These are phyloP conservation scores for Esteya vermicola DNA, from an alignment of 2,329 filamentous ascomycete genomes.

Conservation along the genomic window DNA sequence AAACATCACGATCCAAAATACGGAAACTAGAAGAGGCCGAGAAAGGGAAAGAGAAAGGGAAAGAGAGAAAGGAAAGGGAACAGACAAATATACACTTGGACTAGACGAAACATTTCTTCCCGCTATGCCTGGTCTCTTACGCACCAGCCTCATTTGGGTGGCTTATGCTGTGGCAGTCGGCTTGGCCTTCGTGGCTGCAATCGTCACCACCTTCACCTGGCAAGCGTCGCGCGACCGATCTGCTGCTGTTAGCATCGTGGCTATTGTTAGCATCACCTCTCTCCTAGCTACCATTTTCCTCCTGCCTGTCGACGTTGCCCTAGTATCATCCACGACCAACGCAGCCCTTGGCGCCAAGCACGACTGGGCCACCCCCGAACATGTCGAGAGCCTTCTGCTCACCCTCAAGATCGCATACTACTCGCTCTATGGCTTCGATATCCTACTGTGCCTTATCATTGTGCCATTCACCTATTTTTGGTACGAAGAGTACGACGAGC, in stretches of 20 bases:
- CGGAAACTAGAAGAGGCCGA: too few species aligned
- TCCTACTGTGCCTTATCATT: constrained; percentile 73
- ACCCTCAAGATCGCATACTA: constrained; percentile 88
- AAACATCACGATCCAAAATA: too few species aligned
- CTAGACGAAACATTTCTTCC: neutral
- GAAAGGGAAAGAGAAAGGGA: too few species aligned
- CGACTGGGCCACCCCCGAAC: constrained; percentile 80
- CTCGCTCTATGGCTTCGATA: constrained; percentile 79
- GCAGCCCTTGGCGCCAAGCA: constrained; percentile 70
- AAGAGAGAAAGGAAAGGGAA: neutral
- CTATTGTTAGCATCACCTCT: constrained; percentile 73
- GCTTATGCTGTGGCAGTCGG: constrained; percentile 74
- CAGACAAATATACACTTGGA: neutral
- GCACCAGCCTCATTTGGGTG: constrained; percentile 87
- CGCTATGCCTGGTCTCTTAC: constrained; percentile 43
- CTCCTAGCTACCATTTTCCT: constrained; percentile 86
- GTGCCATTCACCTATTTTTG: constrained; percentile 97
- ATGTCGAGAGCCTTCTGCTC: constrained; percentile 61
- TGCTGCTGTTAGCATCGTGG: constrained; percentile 64
- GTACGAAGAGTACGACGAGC: constrained; percentile 94
- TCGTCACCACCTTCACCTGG: constrained; percentile 82
- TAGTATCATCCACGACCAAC: constrained; percentile 78
- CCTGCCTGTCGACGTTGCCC: constrained; percentile 85
- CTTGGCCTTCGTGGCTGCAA: constrained; percentile 61
- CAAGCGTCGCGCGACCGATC: constrained; percentile 81